phyloP scores from a whole-genome alignment of 352 stramenopile species.

The Phytophthora sojae region DNA sequence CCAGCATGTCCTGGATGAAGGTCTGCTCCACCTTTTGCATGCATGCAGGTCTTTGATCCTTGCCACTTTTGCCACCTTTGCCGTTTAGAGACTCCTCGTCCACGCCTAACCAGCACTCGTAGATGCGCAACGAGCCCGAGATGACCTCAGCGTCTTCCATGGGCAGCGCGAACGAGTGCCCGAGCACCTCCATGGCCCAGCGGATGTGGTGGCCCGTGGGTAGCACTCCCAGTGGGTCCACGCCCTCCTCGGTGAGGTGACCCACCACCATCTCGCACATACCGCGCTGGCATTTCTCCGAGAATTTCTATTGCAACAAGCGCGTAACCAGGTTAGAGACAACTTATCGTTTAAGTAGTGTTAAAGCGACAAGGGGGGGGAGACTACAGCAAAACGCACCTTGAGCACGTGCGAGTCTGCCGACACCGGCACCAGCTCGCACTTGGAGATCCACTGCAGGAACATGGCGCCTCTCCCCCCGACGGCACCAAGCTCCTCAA shows the following conservation, averaged over 20 bases:
- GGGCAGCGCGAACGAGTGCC: slow-evolving; percentile 83
- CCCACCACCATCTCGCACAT: slow-evolving; percentile 85
- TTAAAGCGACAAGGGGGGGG: background rate
- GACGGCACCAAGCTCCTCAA: background rate
- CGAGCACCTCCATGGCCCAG: slow-evolving; percentile 89
- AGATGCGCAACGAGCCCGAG: slow-evolving; percentile 76
- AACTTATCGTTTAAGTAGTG: background rate
- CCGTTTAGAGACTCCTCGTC: slow-evolving; percentile 37
- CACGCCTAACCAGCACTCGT: slow-evolving; percentile 85
- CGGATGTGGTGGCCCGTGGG: slow-evolving; percentile 80
- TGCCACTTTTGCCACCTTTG: slow-evolving; percentile 36
- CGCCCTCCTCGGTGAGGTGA: slow-evolving; percentile 65
- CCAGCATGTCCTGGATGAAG: slow-evolving; percentile 89
- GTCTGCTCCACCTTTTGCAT: slow-evolving; percentile 88
- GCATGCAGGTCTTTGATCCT: slow-evolving; percentile 66
- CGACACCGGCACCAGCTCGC: slow-evolving; percentile 77
- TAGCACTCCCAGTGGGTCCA: slow-evolving; percentile 61
- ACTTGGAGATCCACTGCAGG: slow-evolving; percentile 89
- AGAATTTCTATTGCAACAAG: slow-evolving; percentile 72
- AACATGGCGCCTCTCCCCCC: slow-evolving; percentile 61
- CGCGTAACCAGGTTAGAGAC: background rate
- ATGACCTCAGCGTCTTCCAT: slow-evolving; percentile 90
- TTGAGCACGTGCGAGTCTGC: slow-evolving; percentile 86
- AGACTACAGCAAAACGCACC: slow-evolving; percentile 27
- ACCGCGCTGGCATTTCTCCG: slow-evolving; percentile 86